Conservation (phyloP, 805 yeast genomes). For the Candida succiphila region DNA sequence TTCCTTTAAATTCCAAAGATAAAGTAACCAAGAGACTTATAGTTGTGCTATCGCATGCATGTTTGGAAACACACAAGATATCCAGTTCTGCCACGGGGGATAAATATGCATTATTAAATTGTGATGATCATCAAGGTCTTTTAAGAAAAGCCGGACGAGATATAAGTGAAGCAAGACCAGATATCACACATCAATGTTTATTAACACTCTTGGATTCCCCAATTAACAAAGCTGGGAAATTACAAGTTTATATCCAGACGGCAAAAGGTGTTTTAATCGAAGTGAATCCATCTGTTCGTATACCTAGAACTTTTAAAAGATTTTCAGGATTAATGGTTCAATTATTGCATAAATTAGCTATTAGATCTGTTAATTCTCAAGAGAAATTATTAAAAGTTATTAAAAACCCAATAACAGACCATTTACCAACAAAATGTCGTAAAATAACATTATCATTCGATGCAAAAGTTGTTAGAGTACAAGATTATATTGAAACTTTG, state of each 20-base stretch:
- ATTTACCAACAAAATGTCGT: slow-evolving; percentile 91
- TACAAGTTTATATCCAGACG: slow-evolving; percentile 94
- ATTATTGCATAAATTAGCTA: slow-evolving; percentile 81
- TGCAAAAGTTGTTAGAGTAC: slow-evolving; percentile 79
- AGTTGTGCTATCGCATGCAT: slow-evolving; percentile 94
- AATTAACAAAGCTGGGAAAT: slow-evolving; percentile 91
- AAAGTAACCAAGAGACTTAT: slow-evolving; percentile 78
- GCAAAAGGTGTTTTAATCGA: slow-evolving; percentile 92
- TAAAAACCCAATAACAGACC: slow-evolving; percentile 95
- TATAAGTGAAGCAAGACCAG: slow-evolving; percentile 98
- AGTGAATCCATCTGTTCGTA: slow-evolving; percentile 92
- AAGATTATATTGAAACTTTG: slow-evolving; percentile 72
- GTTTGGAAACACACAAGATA: slow-evolving; percentile 89
- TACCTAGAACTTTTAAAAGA: slow-evolving; percentile 96
- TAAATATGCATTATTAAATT: slow-evolving; percentile 85
- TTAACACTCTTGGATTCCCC: slow-evolving; percentile 95
- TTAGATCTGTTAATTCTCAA: slow-evolving; percentile 90
- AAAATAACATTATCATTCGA: slow-evolving; percentile 89
- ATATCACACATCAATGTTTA: slow-evolving; percentile 95
- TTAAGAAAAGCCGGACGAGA: slow-evolving; percentile 94
- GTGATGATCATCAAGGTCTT: slow-evolving; percentile 97
- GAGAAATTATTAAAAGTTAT: slow-evolving; percentile 90
- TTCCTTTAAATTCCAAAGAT: slow-evolving; percentile 72
- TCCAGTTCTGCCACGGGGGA: slow-evolving; percentile 73
- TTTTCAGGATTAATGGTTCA: slow-evolving; percentile 98